A percentile compares a stretch with the other conserved stretches of the same genome.
Conservation (phyloP, 1,139 yeast species). For the Taphrina communis region DNA sequence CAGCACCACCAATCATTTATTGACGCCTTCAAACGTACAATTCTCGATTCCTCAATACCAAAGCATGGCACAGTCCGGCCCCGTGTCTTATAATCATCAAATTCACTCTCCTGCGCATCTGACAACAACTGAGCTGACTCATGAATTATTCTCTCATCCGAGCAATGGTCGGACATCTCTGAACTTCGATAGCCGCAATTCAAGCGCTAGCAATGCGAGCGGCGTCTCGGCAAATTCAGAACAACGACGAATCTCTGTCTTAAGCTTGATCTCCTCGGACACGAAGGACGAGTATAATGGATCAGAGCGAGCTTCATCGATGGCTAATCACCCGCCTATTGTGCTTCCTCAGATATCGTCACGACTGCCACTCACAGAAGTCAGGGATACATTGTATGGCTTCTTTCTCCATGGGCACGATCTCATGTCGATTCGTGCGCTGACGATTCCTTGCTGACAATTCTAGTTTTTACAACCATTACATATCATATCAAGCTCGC, state of each 20-base stretch:
- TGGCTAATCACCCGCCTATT: not conserved
- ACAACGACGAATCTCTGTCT: conserved; percentile 36
- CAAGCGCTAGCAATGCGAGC: conserved; percentile 34
- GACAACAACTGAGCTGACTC: not conserved
- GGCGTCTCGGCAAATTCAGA: conserved; percentile 32
- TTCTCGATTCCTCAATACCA: conserved; percentile 35
- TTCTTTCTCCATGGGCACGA: not conserved
- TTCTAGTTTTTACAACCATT: conserved; percentile 16
- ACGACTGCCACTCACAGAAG: conserved; percentile 12
- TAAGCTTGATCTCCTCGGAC: conserved; percentile 32
- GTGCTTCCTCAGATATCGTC: not conserved
- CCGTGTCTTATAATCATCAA: not conserved
- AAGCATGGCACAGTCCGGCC: not conserved
- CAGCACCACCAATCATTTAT: not conserved
- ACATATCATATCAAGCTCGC: conserved; percentile 10
- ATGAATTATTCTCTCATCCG: not conserved
- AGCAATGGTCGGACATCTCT: not conserved
- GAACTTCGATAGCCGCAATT: conserved; percentile 21
- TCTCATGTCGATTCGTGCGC: too few relatives aligned
- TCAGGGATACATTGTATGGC: conserved; percentile 18
- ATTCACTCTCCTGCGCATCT: not conserved
- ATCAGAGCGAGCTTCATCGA: not conserved
- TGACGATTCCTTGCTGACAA: not conserved
- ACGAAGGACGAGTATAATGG: conserved; percentile 1
- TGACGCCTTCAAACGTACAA: conserved; percentile 3